Percentiles rank a stretch among this genome's conserved stretches.
phyloP scores from a whole-genome alignment of 306 rosid species.

The Acacia crassicarpa region DNA sequence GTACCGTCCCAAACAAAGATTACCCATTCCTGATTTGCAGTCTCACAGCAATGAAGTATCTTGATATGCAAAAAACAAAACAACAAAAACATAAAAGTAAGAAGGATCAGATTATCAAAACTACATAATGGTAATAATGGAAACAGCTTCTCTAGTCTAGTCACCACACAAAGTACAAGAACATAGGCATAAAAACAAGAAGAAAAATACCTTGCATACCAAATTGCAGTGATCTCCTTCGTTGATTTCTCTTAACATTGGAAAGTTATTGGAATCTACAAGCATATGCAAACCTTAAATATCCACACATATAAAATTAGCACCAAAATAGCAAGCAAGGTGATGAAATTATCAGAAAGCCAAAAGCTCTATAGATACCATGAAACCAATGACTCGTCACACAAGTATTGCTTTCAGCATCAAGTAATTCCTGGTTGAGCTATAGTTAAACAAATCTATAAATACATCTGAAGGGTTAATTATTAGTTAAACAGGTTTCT shows the following conservation, averaged over 20 bases:
- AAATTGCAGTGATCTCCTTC: conserved; percentile 46
- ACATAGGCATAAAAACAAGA: neutral
- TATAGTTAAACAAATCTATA: conserved; percentile 16
- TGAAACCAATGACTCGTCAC: neutral
- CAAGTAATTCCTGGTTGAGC: neutral
- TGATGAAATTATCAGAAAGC: conserved; percentile 8
- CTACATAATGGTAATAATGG: neutral
- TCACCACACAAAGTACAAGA: neutral
- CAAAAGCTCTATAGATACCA: neutral
- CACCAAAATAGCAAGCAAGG: conserved; percentile 11
- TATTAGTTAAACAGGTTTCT: neutral
- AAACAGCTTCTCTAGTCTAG: neutral
- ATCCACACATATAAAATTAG: conserved; percentile 7
- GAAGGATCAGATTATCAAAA: conserved; percentile 17
- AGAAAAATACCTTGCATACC: conserved; percentile 66
- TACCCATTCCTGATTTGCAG: conserved; percentile 40
- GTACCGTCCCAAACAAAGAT: conserved; percentile 85
- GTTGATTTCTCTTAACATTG: conserved; percentile 45
- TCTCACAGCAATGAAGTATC: conserved; percentile 56
- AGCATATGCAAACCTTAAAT: conserved; percentile 21
- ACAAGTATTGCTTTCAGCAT: neutral
- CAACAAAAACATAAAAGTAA: neutral
- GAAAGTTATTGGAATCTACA: conserved; percentile 49
- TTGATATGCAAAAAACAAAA: conserved; percentile 14
- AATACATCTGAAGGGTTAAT: neutral